Percentiles rank a stretch among this genome's conserved stretches.
Conservation (phyloP, 2,329 filamentous ascomycete species). For the Tricladium varicosporioides region DNA sequence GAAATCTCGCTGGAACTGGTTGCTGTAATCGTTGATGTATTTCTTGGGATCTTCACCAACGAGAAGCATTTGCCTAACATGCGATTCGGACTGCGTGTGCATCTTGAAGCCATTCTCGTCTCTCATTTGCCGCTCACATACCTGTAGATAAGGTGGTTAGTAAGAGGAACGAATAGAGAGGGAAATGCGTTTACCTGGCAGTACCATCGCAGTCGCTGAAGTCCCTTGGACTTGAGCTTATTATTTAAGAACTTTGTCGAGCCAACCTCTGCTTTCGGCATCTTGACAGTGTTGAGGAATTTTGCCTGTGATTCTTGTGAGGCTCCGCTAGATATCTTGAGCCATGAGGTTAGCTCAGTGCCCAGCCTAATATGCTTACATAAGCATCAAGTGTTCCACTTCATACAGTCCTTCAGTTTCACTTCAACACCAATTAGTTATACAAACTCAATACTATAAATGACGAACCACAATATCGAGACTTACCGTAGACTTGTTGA, state of each 20-base stretch:
- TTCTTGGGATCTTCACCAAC: conserved; percentile 87
- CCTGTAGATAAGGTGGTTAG: conserved; percentile 41
- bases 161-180: background rate
- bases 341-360: too few relatives aligned
- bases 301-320: too few relatives aligned
- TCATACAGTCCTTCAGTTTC: too few relatives aligned
- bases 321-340: too few relatives aligned
- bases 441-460: too few relatives aligned
- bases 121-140: conserved; percentile 73
- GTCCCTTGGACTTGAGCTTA: conserved; percentile 79
- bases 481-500: too few relatives aligned
- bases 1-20: conserved; percentile 80
- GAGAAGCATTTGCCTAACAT: conserved; percentile 84
- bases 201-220: conserved; percentile 86
- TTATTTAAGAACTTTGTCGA: conserved; percentile 89
- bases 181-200: conserved; percentile 56
- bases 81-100: conserved; percentile 85
- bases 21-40: conserved; percentile 77
- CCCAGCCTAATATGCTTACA: too few relatives aligned
- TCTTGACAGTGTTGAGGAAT: conserved; percentile 44
- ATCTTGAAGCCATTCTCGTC: conserved; percentile 93
- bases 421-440: too few relatives aligned
- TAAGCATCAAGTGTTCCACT: too few relatives aligned
- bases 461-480: too few relatives aligned
- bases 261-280: conserved; percentile 91